A percentile compares a stretch with the other conserved stretches of the same genome.
These are phyloP conservation scores for Moricandia moricandioides DNA, from an alignment of 345 rosid species.

Conservation along the genomic window DNA sequence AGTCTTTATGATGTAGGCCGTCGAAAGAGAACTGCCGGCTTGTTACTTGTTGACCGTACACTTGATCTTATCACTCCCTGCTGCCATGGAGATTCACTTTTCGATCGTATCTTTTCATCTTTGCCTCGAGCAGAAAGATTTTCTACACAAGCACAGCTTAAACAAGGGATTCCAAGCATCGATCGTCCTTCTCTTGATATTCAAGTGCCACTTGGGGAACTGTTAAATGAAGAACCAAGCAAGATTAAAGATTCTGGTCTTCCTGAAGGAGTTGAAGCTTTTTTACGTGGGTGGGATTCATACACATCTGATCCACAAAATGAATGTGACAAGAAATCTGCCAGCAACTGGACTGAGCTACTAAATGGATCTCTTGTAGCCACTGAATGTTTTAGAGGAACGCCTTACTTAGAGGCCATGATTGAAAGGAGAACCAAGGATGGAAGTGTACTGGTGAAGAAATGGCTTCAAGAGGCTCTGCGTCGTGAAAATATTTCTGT, in stretches of 20 bases:
- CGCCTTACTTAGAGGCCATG: constrained; percentile 82
- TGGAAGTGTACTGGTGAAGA: constrained; percentile 77
- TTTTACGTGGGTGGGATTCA: constrained; percentile 71
- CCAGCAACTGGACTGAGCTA: constrained; percentile 39
- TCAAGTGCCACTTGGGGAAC: constrained; percentile 69
- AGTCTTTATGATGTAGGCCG: constrained; percentile 98
- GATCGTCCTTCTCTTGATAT: constrained; percentile 68
- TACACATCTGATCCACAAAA: constrained; percentile 42
- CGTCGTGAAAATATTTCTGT: constrained; percentile 58
- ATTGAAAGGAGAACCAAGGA: constrained; percentile 84
- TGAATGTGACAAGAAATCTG: constrained; percentile 37
- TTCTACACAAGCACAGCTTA: constrained; percentile 48
- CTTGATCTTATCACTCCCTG: constrained; percentile 95
- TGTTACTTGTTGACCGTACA: constrained; percentile 85
- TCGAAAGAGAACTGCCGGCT: constrained; percentile 83
- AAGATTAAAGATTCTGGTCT: constrained; percentile 43
- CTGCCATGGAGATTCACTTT: constrained; percentile 85
- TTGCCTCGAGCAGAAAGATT: constrained; percentile 71
- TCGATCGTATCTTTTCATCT: constrained; percentile 77
- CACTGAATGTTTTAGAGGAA: constrained; percentile 71
- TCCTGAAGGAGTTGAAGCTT: constrained; percentile 58
- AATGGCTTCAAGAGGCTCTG: constrained; percentile 88
- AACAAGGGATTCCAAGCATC: constrained; percentile 46
- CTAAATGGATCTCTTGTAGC: constrained; percentile 69
- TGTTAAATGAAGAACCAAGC: constrained; percentile 51